Conservation (phyloP, 352 stramenopile species). For the Blastocystis sp. region DNA sequence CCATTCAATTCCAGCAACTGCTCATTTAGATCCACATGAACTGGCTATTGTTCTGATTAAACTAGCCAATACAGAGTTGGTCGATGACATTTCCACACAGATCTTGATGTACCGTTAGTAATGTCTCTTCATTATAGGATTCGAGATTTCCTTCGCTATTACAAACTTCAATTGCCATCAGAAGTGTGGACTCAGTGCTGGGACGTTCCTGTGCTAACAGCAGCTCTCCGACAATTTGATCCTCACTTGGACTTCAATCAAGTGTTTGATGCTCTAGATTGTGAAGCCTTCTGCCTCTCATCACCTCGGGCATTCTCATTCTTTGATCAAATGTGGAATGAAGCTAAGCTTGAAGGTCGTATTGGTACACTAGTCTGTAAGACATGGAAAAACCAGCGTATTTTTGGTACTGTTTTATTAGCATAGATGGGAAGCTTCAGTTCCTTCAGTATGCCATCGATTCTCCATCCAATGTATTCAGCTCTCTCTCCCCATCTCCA, state of each 20-base stretch:
- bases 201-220: not conserved
- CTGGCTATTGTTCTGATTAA: not conserved
- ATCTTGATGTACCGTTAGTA: not conserved
- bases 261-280: not conserved
- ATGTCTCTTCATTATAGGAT: not conserved
- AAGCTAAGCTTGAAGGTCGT: not conserved
- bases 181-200: not conserved
- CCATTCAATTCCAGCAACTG: not conserved
- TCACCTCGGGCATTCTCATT: not conserved
- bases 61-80: constrained; percentile 1
- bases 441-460: not conserved
- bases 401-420: not conserved
- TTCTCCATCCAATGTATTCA: not conserved
- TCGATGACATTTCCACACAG: constrained; percentile 2
- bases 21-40: not conserved
- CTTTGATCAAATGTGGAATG: not conserved
- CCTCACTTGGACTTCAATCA: not conserved
- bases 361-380: not conserved
- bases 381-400: not conserved
- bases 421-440: not conserved
- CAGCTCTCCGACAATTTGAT: not conserved
- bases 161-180: not conserved
- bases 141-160: not conserved
- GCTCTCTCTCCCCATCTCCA: not conserved
- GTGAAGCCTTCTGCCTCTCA: not conserved